phyloP scores from a whole-genome alignment of 169 alveolate genomes.

The Plasmodium inui region DNA sequence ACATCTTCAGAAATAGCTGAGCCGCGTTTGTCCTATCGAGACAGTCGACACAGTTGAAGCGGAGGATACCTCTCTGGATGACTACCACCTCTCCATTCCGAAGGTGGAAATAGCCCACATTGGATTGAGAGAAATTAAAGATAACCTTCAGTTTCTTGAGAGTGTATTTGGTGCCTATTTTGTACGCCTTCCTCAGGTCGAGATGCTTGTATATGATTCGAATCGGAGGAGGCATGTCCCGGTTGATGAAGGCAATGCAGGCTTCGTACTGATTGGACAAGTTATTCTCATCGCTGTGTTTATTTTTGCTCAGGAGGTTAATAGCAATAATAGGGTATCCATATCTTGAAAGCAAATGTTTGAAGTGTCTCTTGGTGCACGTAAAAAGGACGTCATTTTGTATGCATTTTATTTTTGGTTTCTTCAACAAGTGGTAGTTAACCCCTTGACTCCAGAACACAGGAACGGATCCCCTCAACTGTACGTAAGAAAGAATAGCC shows the following conservation, averaged over 20 bases:
- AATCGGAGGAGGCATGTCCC: conserved; percentile 73
- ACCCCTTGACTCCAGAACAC: conserved; percentile 92
- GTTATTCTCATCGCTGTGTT: conserved; percentile 76
- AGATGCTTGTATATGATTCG: conserved; percentile 71
- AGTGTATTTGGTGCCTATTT: conserved; percentile 61
- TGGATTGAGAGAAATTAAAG: conserved; percentile 25
- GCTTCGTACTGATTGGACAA: conserved; percentile 72
- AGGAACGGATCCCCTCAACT: conserved; percentile 97
- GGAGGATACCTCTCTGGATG: conserved; percentile 93
- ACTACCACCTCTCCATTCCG: neutral
- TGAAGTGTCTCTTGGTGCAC: conserved; percentile 74
- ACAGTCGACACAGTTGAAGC: conserved; percentile 98
- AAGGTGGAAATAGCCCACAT: conserved; percentile 69
- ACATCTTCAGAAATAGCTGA: conserved; percentile 75
- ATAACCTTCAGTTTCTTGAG: conserved; percentile 73
- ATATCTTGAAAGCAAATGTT: conserved; percentile 50
- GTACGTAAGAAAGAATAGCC: conserved; percentile 90
- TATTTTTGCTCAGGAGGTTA: conserved; percentile 79
- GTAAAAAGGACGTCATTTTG: conserved; percentile 88
- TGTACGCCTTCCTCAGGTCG: conserved; percentile 75
- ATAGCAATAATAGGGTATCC: conserved; percentile 81
- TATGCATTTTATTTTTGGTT: conserved; percentile 84
- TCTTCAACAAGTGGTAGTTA: conserved; percentile 76
- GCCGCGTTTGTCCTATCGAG: conserved; percentile 98
- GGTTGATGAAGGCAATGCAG: conserved; percentile 66